phyloP scores from a whole-genome alignment of 1,139 yeast genomes.

The Sugiyamaella grinbergsii region DNA sequence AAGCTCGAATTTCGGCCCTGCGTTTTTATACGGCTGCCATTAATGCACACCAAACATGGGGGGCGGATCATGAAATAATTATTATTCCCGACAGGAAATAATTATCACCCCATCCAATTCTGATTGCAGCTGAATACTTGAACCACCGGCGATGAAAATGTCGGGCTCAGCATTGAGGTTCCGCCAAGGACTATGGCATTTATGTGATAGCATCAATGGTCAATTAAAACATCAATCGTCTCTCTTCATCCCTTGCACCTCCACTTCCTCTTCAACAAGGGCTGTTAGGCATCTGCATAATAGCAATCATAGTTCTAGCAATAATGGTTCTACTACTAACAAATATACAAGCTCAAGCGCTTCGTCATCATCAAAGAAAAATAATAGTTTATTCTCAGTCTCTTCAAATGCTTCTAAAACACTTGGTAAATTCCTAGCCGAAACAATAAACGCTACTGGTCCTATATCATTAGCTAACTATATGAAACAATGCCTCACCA shows the following conservation, averaged over 20 bases:
- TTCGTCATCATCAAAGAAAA: slow-evolving; percentile 1
- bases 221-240: not conserved
- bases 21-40: slow-evolving; percentile 7
- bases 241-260: not conserved
- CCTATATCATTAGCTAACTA: slow-evolving; percentile 73
- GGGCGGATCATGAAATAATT: slow-evolving; percentile 3
- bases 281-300: slow-evolving; percentile 4
- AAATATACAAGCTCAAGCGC: not conserved
- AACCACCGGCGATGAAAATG: too few species aligned
- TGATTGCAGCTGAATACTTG: too few species aligned
- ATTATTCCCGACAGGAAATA: not conserved
- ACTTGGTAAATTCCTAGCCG: slow-evolving; percentile 25
- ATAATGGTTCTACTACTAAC: not conserved
- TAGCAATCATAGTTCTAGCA: not conserved
- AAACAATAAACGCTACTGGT: slow-evolving; percentile 66
- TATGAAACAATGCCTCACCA: slow-evolving; percentile 81
- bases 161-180: not conserved
- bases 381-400: not conserved
- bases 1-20: not conserved
- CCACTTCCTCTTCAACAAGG: not conserved
- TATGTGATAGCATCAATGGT: not conserved
- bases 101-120: slow-evolving; percentile 4
- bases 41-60: too few species aligned
- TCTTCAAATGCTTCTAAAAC: slow-evolving; percentile 6
- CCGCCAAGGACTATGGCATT: not conserved